phyloP scores from a whole-genome alignment of 768 basidiomycete genomes.

The Amanita fuliginea region DNA sequence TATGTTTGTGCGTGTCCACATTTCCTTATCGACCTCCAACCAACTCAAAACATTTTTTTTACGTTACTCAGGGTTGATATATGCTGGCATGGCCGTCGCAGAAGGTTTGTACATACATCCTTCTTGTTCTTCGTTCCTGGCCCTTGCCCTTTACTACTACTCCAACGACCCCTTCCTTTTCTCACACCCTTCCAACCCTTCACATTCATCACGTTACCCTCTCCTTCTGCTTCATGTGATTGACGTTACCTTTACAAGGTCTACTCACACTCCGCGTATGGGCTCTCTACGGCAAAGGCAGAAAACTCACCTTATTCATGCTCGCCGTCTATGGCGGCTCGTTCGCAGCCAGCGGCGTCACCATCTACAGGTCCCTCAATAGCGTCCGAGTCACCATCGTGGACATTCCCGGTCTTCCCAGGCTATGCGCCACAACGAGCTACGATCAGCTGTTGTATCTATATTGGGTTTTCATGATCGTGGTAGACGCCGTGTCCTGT shows the following conservation, averaged over 20 bases:
- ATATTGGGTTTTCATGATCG: conserved; percentile 6
- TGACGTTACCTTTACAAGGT: no score
- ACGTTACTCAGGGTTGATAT: conserved; percentile 1
- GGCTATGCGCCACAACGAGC: not conserved
- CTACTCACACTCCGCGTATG: conserved; percentile 1
- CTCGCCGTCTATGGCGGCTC: not conserved
- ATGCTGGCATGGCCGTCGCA: conserved; percentile 4
- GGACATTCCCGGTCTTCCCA: not conserved
- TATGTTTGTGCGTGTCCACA: conserved; percentile 2
- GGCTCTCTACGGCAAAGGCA: conserved; percentile 1
- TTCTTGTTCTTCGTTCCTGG: not conserved
- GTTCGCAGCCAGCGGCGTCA: not conserved
- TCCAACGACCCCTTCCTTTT: no score
- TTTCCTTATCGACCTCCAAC: not conserved
- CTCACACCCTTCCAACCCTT: no score
- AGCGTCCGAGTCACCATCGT: conserved; percentile 1
- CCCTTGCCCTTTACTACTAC: not conserved
- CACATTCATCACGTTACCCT: no score
- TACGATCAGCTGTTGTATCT: conserved; percentile 4
- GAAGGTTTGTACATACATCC: not conserved
- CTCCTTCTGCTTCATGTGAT: no score
- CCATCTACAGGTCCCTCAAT: conserved; percentile 1
- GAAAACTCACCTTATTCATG: not conserved
- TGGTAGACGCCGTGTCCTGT: conserved; percentile 3
- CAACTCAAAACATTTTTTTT: no score